phyloP scores from a whole-genome alignment of 1,139 yeast genomes.

The Hansenula sp. region DNA sequence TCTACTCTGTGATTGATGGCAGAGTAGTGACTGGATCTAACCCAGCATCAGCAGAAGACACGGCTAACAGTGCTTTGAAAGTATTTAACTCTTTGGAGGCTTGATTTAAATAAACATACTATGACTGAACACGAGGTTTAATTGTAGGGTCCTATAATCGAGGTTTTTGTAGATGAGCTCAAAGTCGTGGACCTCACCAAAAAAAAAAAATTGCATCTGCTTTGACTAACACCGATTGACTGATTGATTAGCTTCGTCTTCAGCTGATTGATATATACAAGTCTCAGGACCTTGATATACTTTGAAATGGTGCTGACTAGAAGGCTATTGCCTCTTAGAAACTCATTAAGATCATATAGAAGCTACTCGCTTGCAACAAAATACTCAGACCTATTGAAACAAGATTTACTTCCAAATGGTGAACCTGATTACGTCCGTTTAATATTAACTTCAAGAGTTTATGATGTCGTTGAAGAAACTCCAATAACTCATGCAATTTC shows the following conservation, averaged over 20 bases:
- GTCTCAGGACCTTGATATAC: too few relatives aligned
- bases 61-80: constrained; percentile 33
- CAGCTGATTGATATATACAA: too few relatives aligned
- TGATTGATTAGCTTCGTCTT: too few relatives aligned
- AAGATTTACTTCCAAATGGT: constrained; percentile 56
- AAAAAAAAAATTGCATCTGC: too few relatives aligned
- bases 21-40: constrained; percentile 58
- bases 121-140: too few relatives aligned
- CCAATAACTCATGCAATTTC: constrained; percentile 78
- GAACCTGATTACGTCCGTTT: constrained; percentile 90
- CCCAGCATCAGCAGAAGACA: constrained; percentile 54
- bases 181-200: background rate
- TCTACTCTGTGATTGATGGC: constrained; percentile 47
- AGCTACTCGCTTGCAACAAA: constrained; percentile 7
- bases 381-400: constrained; percentile 45
- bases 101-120: constrained; percentile 7
- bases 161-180: constrained; percentile 3
- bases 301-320: background rate
- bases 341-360: background rate
- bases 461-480: constrained; percentile 89
- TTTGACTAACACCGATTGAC: background rate
- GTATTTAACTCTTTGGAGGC: constrained; percentile 12
- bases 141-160: too few relatives aligned
- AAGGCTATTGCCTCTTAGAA: background rate
- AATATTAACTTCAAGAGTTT: constrained; percentile 86